These are phyloP conservation scores for Curvularia eragrostidis DNA, from an alignment of 2,329 filamentous ascomycete genomes.

Conservation along the genomic window DNA sequence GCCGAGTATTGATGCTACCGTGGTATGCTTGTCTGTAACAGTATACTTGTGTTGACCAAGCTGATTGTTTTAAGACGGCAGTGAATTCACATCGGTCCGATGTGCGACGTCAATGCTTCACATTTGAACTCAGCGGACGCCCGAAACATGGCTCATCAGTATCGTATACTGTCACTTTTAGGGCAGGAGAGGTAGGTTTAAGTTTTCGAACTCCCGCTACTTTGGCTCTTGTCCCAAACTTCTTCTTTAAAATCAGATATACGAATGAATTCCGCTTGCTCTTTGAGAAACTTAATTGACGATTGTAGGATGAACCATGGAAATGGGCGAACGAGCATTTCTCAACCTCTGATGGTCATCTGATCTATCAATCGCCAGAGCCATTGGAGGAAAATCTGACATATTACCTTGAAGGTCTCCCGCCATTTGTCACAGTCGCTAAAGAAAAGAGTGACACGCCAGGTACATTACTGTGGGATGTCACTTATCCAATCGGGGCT, in stretches of 20 bases:
- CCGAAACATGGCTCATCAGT: constrained; percentile 57
- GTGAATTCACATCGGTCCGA: constrained; percentile 22
- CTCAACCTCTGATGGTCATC: constrained; percentile 66
- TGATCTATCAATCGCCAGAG: constrained; percentile 59
- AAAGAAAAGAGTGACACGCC: constrained; percentile 70
- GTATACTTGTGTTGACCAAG: neutral
- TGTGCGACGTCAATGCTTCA: constrained; percentile 61
- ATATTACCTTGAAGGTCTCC: constrained; percentile 65
- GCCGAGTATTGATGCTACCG: constrained; percentile 34
- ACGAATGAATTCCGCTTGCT: neutral
- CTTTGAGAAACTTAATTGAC: constrained; percentile 1
- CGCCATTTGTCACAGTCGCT: constrained; percentile 61
- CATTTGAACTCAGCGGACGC: constrained; percentile 54
- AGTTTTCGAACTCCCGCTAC: neutral
- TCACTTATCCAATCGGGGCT: constrained; percentile 63
- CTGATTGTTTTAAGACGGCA: constrained; percentile 33
- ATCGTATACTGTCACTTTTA: constrained; percentile 76
- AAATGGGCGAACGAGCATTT: constrained; percentile 73
- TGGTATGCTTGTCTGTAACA: constrained; percentile 26
- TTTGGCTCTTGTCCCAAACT: neutral
- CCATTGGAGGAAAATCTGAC: constrained; percentile 53
- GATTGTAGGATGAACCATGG: constrained; percentile 61
- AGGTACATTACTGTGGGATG: constrained; percentile 72
- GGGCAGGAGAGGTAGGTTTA: constrained; percentile 50
- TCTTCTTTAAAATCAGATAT: neutral